Evolutionary conservation across 208 protist genomes (phyloP).

Genomic region (Acanthamoeba triangularis): DNA sequence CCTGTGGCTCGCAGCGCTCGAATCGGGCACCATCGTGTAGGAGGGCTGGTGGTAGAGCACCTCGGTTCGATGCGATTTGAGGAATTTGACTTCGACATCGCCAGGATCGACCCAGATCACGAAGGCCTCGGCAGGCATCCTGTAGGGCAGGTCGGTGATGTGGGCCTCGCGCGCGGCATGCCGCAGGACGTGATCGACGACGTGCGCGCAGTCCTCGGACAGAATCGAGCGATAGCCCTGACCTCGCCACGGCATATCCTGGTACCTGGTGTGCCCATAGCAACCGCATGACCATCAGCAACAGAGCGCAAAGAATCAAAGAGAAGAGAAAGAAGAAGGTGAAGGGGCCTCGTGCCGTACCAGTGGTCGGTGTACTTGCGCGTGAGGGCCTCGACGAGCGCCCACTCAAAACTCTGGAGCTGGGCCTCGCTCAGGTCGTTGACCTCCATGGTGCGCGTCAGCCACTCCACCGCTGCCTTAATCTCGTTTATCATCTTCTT

Average conservation of each 20-base stretch:
- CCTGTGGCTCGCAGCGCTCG: not conserved
- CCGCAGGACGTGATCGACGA: conserved; percentile 40
- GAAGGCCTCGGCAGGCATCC: conserved; percentile 45
- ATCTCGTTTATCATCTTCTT: conserved; percentile 56
- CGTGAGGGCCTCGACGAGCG: conserved; percentile 21
- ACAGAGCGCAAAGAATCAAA: too few species aligned
- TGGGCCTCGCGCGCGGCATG: conserved; percentile 33
- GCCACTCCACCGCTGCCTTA: conserved; percentile 47
- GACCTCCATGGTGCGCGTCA: conserved; percentile 31
- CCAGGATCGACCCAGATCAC: conserved; percentile 69
- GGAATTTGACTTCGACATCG: conserved; percentile 47
- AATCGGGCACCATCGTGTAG: not conserved
- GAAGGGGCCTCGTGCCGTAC: not conserved
- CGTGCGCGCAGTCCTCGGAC: conserved; percentile 36
- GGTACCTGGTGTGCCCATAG: not conserved
- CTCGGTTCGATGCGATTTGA: conserved; percentile 57
- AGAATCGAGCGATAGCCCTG: conserved; percentile 63
- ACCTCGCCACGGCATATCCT: conserved; percentile 51
- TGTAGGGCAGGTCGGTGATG: conserved; percentile 23
- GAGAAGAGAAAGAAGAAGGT: not conserved
- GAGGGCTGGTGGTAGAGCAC: conserved; percentile 57
- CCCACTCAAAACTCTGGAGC: conserved; percentile 29
- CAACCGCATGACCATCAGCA: too few species aligned
- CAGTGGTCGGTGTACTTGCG: conserved; percentile 55
- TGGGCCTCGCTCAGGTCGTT: not conserved